Percentiles rank a stretch among this genome's conserved stretches.
phyloP scores from a whole-genome alignment of 306 rosid genomes.

The Cotoneaster glaucophyllus region DNA sequence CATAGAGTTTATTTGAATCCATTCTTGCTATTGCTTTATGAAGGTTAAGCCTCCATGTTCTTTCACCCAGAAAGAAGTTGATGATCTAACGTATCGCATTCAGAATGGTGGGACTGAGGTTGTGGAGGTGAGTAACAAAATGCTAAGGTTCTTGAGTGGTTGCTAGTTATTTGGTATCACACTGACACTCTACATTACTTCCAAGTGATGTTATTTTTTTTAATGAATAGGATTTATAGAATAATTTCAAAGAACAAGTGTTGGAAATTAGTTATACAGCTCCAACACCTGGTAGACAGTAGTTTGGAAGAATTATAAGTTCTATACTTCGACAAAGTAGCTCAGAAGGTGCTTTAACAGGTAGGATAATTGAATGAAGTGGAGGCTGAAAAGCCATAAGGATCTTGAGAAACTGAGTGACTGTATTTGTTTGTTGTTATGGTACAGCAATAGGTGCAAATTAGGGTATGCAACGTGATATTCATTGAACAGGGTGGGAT shows the following conservation, averaged over 20 bases:
- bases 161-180: neutral
- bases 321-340: neutral
- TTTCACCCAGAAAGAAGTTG: conserved; percentile 69
- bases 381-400: too few relatives aligned
- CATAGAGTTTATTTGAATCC: neutral
- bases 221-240: neutral
- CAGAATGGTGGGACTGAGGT: conserved; percentile 99
- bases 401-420: too few relatives aligned
- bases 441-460: neutral
- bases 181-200: too few relatives aligned
- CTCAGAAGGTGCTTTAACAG: neutral
- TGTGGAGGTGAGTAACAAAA: conserved; percentile 57
- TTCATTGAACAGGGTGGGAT: neutral
- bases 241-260: neutral
- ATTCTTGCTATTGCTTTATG: neutral
- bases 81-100: conserved; percentile 76
- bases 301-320: neutral
- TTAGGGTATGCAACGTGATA: neutral
- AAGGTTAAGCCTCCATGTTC: conserved; percentile 94
- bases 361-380: too few relatives aligned
- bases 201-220: too few relatives aligned
- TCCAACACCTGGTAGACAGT: neutral
- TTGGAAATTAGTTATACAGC: neutral
- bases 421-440: too few relatives aligned
- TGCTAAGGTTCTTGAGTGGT: neutral